A percentile compares a stretch with the other conserved stretches of the same genome.
phyloP scores from a whole-genome alignment of 257 asterid species.

The Fraxinus pennsylvanica region DNA sequence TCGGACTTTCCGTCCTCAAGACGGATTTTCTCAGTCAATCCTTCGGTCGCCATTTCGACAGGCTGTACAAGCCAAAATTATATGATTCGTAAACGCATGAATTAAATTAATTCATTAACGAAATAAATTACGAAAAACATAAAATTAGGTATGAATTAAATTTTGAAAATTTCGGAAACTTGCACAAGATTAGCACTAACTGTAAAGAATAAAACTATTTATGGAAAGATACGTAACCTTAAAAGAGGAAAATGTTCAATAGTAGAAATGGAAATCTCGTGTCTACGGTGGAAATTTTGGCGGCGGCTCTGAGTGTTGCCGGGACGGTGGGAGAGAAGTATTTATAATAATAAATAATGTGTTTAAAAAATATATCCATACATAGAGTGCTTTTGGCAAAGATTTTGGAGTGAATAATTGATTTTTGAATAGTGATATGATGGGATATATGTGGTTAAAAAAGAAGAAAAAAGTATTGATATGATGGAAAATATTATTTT shows the following conservation, averaged over 20 bases:
- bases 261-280: neutral
- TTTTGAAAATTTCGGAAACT: neutral
- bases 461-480: no score
- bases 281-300: neutral
- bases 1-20: conserved; percentile 43
- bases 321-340: no score
- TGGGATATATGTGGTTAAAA: no score
- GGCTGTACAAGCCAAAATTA: neutral
- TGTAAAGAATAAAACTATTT: neutral
- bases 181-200: neutral
- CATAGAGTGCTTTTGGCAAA: no score
- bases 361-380: no score
- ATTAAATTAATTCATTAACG: neutral
- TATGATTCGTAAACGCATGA: neutral
- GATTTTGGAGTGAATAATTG: no score
- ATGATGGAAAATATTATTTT: no score
- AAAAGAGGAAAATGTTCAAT: neutral
- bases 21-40: neutral
- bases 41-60: neutral
- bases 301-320: neutral
- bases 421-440: no score
- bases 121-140: neutral
- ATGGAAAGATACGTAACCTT: neutral
- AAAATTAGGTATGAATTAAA: neutral
- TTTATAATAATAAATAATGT: no score